Evolutionary conservation across 257 asterid genomes (phyloP).

Genomic region (Rubia yunnanensis): DNA sequence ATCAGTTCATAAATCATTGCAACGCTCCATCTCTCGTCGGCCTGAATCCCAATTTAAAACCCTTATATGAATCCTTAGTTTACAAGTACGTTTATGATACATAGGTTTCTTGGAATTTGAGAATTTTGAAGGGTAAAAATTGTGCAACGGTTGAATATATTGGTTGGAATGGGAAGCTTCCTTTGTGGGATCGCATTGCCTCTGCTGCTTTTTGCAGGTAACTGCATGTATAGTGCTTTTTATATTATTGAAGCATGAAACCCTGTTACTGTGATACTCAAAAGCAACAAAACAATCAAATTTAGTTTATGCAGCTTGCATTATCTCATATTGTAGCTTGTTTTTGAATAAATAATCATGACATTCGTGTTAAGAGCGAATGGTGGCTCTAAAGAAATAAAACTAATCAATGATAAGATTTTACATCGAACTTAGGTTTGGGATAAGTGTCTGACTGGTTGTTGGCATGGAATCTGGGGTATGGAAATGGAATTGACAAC

Average conservation of each 20-base stretch:
- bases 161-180: conserved; percentile 9
- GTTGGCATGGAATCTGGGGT: too few species aligned
- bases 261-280: not conserved
- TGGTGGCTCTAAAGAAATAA: not conserved
- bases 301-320: not conserved
- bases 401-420: not conserved
- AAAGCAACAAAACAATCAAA: not conserved
- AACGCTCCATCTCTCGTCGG: not conserved
- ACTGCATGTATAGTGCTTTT: not conserved
- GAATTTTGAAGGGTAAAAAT: not conserved
- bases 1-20: not conserved
- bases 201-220: conserved; percentile 17
- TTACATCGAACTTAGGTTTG: not conserved
- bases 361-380: not conserved
- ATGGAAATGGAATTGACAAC: too few species aligned
- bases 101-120: not conserved
- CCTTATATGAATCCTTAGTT: not conserved
- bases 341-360: not conserved
- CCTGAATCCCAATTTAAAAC: not conserved
- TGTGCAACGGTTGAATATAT: conserved; percentile 4
- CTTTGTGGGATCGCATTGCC: conserved; percentile 10
- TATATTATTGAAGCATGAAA: not conserved
- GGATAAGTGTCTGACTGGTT: too few species aligned
- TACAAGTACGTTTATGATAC: not conserved
- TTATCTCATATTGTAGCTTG: not conserved